A percentile compares a stretch with the other conserved stretches of the same genome.
These are phyloP conservation scores for Solanum ossicruentum DNA, from an alignment of 257 asterid species.

Conservation along the genomic window DNA sequence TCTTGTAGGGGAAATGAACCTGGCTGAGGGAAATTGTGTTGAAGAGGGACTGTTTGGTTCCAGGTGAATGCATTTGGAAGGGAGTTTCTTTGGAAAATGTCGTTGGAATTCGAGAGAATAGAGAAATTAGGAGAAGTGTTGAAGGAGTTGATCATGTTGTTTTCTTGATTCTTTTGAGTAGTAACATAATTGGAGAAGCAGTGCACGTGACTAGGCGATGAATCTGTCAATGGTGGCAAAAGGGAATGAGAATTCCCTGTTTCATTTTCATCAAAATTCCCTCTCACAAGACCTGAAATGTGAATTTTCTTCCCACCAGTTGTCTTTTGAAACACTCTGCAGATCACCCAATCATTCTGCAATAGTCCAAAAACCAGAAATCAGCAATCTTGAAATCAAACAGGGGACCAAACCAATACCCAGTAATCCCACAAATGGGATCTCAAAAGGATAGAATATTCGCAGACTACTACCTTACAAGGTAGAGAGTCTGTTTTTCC, in stretches of 20 bases:
- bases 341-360: conserved; percentile 89
- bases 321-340: conserved; percentile 78
- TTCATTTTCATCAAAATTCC: conserved; percentile 11
- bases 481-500: too few species aligned
- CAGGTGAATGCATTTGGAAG: conserved; percentile 10
- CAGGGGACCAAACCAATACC: neutral
- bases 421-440: too few species aligned
- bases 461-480: too few species aligned
- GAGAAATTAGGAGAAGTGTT: conserved; percentile 6
- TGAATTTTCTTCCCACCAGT: conserved; percentile 71
- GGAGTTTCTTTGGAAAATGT: conserved; percentile 9
- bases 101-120: conserved; percentile 15
- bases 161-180: conserved; percentile 20
- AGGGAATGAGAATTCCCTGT: conserved; percentile 5
- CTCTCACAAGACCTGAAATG: conserved; percentile 46
- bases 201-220: conserved; percentile 56
- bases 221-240: conserved; percentile 56
- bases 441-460: too few species aligned
- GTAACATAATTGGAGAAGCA: conserved; percentile 63
- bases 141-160: conserved; percentile 10
- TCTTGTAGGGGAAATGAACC: conserved; percentile 18
- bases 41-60: conserved; percentile 26
- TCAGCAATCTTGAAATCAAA: neutral
- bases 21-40: conserved; percentile 15
- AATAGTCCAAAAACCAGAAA: neutral